phyloP scores from a whole-genome alignment of 2,329 filamentous ascomycete species.

The Dryadomyces quercus-mongolicae region DNA sequence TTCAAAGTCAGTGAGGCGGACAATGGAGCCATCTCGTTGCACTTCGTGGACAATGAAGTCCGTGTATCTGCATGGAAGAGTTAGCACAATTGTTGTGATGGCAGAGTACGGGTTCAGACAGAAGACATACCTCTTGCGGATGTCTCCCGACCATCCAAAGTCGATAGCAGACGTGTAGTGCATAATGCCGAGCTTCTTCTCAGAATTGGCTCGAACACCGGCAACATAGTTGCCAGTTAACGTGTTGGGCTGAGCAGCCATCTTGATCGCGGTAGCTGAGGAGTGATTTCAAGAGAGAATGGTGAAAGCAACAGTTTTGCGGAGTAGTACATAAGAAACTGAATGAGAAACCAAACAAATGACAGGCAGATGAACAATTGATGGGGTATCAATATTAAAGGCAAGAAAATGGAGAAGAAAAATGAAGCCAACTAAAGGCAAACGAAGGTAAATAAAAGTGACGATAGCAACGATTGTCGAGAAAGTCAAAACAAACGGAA shows the following conservation, averaged over 20 bases:
- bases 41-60: conserved; percentile 94
- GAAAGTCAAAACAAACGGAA: no score
- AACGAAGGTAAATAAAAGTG: neutral
- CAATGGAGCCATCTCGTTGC: conserved; percentile 57
- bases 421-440: neutral
- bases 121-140: conserved; percentile 28
- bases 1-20: conserved; percentile 45
- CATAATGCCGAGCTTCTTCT: conserved; percentile 27
- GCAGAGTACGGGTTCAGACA: conserved; percentile 13
- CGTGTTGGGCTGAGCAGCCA: conserved; percentile 5
- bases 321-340: neutral
- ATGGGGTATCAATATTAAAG: no score
- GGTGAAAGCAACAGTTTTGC: neutral
- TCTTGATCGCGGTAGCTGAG: neutral
- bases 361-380: no score
- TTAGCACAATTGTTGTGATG: conserved; percentile 4
- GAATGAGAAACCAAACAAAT: no score
- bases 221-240: conserved; percentile 14
- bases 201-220: conserved; percentile 17
- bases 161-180: conserved; percentile 26
- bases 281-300: neutral
- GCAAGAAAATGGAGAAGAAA: neutral
- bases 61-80: conserved; percentile 50
- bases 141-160: conserved; percentile 29
- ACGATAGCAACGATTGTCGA: neutral